phyloP scores from a whole-genome alignment of 2,329 filamentous ascomycete species.

The Botrytis porri region DNA sequence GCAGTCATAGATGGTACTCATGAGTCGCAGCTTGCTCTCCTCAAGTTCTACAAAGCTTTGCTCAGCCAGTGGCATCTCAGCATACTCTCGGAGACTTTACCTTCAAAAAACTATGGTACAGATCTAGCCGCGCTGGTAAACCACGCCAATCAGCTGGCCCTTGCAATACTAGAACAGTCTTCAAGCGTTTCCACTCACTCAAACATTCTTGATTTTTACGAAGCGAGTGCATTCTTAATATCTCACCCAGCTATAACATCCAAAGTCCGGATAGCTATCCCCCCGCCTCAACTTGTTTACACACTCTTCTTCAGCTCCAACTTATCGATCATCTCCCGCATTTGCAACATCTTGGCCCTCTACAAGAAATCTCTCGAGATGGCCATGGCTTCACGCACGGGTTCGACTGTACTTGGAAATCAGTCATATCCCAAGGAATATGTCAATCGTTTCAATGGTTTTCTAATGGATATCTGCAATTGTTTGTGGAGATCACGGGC shows the following conservation, averaged over 20 bases:
- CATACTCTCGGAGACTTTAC: conserved; percentile 43
- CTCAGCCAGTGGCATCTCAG: conserved; percentile 57
- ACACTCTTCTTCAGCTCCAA: conserved; percentile 65
- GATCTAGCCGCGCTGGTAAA: conserved; percentile 44
- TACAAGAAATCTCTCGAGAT: conserved; percentile 75
- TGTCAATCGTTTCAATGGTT: conserved; percentile 74
- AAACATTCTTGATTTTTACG: conserved; percentile 67
- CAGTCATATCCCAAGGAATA: conserved; percentile 54
- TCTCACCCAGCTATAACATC: conserved; percentile 50
- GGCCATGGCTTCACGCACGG: conserved; percentile 48
- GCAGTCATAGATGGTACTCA: conserved; percentile 49
- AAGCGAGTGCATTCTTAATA: conserved; percentile 56
- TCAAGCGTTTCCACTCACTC: conserved; percentile 47
- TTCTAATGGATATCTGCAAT: conserved; percentile 84
- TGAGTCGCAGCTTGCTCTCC: conserved; percentile 55
- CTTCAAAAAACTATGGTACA: conserved; percentile 15
- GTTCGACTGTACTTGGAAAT: conserved; percentile 27
- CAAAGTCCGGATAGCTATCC: conserved; percentile 64
- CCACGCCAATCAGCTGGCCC: conserved; percentile 54
- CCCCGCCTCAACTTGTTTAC: conserved; percentile 66
- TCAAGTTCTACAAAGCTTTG: conserved; percentile 65
- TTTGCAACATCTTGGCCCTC: conserved; percentile 64
- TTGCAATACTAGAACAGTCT: conserved; percentile 58
- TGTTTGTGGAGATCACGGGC: conserved; percentile 74
- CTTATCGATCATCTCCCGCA: conserved; percentile 61